A percentile compares a stretch with the other conserved stretches of the same genome.
Evolutionary conservation across 176 grass and related monocot genomes (phyloP).

Genomic region (Oryza glaberrima): DNA sequence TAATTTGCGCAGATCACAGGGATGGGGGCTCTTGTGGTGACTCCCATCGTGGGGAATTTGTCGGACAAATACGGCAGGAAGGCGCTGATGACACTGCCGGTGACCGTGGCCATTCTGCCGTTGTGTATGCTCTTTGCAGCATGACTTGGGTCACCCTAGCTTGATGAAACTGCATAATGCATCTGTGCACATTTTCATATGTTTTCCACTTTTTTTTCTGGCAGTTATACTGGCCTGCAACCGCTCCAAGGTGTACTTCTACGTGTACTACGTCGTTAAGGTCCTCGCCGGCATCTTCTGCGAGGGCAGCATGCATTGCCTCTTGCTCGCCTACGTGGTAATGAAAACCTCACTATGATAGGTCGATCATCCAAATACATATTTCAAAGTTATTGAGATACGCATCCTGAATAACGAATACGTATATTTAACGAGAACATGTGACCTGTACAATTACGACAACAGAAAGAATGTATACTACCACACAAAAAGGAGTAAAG

Average conservation of each 20-base stretch:
- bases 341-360: background rate
- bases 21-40: constrained; percentile 74
- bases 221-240: constrained; percentile 77
- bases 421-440: background rate
- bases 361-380: background rate
- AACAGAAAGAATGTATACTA: background rate
- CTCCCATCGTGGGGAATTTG: constrained; percentile 82
- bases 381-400: background rate
- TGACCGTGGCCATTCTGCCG: constrained; percentile 53
- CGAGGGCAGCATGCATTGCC: constrained; percentile 81
- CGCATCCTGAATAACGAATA: too few relatives aligned
- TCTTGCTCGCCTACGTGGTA: constrained; percentile 89
- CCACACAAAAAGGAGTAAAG: background rate
- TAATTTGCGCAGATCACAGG: constrained; percentile 63
- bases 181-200: background rate
- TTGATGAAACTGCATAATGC: background rate
- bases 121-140: constrained; percentile 43
- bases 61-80: constrained; percentile 93
- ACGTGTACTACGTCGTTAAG: constrained; percentile 62
- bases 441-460: background rate
- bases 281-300: constrained; percentile 82
- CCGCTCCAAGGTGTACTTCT: constrained; percentile 64
- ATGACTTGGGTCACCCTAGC: background rate
- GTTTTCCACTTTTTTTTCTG: background rate
- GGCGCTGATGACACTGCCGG: constrained; percentile 70